Evolutionary conservation across 805 yeast genomes (phyloP), one percentile per base, ranked within the genome.

Genomic region (Saturnispora diversa): DNA sequence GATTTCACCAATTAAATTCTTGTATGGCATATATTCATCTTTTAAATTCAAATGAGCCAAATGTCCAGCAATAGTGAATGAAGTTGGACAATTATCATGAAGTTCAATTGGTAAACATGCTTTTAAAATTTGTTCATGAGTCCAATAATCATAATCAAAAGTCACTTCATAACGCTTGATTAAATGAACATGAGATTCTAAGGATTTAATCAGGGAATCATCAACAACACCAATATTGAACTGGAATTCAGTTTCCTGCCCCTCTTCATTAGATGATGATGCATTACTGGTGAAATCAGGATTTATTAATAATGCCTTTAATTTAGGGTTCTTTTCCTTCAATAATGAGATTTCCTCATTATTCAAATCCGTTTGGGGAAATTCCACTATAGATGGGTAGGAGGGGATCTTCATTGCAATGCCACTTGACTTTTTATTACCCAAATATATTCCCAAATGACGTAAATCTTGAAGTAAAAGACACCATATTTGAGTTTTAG

Each of bases 21-120:
- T 88, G 55, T 70, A 90, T 2, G 94, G 94, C 54, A 85, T 78
- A 63, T 80, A 92, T 54, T 84, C 92, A 30, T 80, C 82, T 33
- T 87, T 69, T 31, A 92, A 60, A 53, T 92, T 92, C 54, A 94
- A 62, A 60, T 92, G 99, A 0, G 97, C 98, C 43, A 92, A 73
- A 62, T 92, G 97, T 0, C 99, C 99, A 0, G 94, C 94, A 27
- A 78, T 76, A 1, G 97, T 84, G 58, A 84, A 92, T 0, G 97
- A 94, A 1, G 92, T 69, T 1, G 98, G 99, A 7, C 81, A 67
- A 42, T 86, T 95, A 31, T 73, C 79, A 6, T 75, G 60, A 16
- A 77, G 59, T 15, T 76, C 68, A 33, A 74, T 80, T 0, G 99
- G 98, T 33, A 92, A 60, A 3, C 87, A 73, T 0, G 95, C 74